Conservation (phyloP, 1,284 basidiomycete species). For the Cutaneotrichosporon arboriforme region DNA sequence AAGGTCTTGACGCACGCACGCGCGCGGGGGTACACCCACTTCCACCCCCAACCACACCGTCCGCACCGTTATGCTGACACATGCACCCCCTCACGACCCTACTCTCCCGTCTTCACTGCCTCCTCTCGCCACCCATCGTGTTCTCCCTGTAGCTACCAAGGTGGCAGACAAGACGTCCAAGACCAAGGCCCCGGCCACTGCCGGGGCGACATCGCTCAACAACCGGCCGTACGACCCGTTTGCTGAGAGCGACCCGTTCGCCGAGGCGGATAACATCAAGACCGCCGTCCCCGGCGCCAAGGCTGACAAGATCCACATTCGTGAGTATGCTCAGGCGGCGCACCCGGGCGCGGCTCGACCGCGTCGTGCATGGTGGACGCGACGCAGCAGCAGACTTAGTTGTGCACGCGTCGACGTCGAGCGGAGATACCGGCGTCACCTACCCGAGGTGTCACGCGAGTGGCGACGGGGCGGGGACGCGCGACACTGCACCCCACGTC, state of each 20-base stretch:
- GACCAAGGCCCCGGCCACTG: constrained; percentile 30
- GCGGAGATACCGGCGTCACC: too few relatives aligned
- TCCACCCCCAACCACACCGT: too few relatives aligned
- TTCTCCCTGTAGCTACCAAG: constrained; percentile 28
- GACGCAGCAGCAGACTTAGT: too few relatives aligned
- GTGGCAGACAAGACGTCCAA: constrained; percentile 48
- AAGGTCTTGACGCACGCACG: too few relatives aligned
- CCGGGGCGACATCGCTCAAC: constrained; percentile 56
- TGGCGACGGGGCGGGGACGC: not conserved
- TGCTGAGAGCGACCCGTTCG: constrained; percentile 68
- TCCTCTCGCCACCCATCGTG: not conserved
- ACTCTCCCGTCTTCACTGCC: not conserved
- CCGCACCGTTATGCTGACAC: not conserved
- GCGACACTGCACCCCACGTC: not conserved
- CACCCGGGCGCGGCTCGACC: too few relatives aligned
- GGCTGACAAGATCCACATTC: constrained; percentile 86
- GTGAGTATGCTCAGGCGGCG: too few relatives aligned
- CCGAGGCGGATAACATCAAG: constrained; percentile 37
- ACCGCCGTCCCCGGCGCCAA: constrained; percentile 52
- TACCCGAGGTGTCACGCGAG: too few relatives aligned
- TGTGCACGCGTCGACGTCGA: too few relatives aligned
- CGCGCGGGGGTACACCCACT: too few relatives aligned
- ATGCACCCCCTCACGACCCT: not conserved
- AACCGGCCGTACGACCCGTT: constrained; percentile 65
- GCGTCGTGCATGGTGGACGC: too few relatives aligned